phyloP scores from a whole-genome alignment of 371 early-diverging fungal species.

The Mucor mucedo region DNA sequence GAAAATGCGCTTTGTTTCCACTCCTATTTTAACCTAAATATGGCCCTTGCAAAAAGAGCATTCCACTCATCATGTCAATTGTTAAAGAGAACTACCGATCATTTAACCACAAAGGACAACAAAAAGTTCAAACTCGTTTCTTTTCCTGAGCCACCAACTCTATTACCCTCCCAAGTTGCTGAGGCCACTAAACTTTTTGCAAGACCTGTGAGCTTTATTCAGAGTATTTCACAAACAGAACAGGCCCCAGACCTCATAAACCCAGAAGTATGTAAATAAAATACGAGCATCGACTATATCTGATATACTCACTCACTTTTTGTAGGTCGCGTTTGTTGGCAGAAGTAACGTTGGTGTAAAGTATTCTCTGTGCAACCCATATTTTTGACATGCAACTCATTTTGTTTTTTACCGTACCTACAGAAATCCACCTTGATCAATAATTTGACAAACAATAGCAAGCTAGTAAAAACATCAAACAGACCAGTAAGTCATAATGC shows the following conservation, averaged over 20 bases:
- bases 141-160: slow-evolving; percentile 32
- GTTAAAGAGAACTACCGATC: slow-evolving; percentile 10
- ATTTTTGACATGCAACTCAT: not conserved
- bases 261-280: slow-evolving; percentile 35
- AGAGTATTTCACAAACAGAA: slow-evolving; percentile 38
- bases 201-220: slow-evolving; percentile 46
- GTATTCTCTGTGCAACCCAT: not conserved
- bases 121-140: slow-evolving; percentile 27
- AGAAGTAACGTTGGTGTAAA: slow-evolving; percentile 77
- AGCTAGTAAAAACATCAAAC: slow-evolving; percentile 74
- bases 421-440: slow-evolving; percentile 79
- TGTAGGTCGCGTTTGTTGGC: slow-evolving; percentile 74
- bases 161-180: slow-evolving; percentile 24
- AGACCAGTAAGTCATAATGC: slow-evolving; percentile 58
- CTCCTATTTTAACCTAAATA: slow-evolving; percentile 1
- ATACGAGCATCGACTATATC: too few relatives aligned
- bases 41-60: slow-evolving; percentile 20
- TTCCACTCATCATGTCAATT: slow-evolving; percentile 10
- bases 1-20: not conserved
- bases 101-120: slow-evolving; percentile 20
- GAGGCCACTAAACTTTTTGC: slow-evolving; percentile 42
- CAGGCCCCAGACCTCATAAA: slow-evolving; percentile 34
- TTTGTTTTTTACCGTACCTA: not conserved
- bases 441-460: slow-evolving; percentile 60
- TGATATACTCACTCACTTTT: not conserved